Conservation (phyloP, 768 basidiomycete genomes). For the Holtermanniella nyarrowii region DNA sequence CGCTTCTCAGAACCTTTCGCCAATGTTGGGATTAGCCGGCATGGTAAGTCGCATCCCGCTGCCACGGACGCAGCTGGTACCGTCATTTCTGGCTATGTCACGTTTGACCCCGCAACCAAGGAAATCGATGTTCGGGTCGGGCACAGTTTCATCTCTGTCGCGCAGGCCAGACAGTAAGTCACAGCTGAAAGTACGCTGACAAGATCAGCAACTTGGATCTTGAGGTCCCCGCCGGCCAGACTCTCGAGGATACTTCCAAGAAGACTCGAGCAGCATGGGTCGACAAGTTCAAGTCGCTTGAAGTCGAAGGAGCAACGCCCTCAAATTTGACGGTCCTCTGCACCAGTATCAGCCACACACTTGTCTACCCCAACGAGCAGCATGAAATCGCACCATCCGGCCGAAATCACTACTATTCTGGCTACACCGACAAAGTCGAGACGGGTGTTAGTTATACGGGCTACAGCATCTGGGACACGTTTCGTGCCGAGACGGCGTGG, state of each 20-base stretch:
- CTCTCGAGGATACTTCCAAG: conserved; percentile 50
- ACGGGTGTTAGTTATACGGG: conserved; percentile 61
- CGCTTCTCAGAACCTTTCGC: conserved; percentile 42
- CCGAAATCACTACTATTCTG: conserved; percentile 54
- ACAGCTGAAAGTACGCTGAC: not conserved
- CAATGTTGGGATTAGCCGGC: conserved; percentile 49
- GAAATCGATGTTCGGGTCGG: conserved; percentile 53
- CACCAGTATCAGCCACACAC: conserved; percentile 45
- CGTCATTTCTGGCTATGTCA: conserved; percentile 45
- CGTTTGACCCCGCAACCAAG: conserved; percentile 31
- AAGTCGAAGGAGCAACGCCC: conserved; percentile 47
- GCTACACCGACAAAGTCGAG: conserved; percentile 54
- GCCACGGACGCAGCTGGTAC: conserved; percentile 44
- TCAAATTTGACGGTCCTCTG: conserved; percentile 48
- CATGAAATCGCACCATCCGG: conserved; percentile 43
- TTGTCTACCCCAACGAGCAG: conserved; percentile 67
- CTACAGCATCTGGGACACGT: conserved; percentile 59
- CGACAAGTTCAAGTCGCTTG: conserved; percentile 50
- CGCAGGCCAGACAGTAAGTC: conserved; percentile 48
- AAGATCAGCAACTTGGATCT: conserved; percentile 44
- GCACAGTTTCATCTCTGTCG: conserved; percentile 63
- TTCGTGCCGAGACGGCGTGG: conserved; percentile 69
- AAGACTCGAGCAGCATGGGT: conserved; percentile 50
- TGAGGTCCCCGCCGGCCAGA: conserved; percentile 46
- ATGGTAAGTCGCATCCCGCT: conserved; percentile 41